Base-by-base conservation (phyloP, 2,329 filamentous ascomycete species). In the Claviceps capensis region DNA sequence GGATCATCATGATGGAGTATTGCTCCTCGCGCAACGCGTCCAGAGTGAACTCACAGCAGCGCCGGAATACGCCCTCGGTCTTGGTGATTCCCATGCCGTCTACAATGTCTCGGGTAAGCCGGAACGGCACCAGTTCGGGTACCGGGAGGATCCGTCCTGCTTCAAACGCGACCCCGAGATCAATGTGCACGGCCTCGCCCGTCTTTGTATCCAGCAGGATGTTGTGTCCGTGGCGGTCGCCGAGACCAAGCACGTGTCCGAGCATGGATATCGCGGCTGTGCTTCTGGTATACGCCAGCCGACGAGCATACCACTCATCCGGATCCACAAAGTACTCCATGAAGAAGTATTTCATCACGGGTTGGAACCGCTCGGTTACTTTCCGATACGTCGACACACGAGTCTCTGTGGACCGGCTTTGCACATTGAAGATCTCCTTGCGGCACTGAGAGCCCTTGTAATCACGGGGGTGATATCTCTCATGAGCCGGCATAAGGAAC, bases 1-100 rank as follows among this genome's bases (percentile, higher is more conserved):
- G 80, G 50, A 98, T 89, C 0, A 93, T 97, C 90, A 96, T 97
- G 70, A 99, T 98, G 45, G 86, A 90, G 65, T 95, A 94, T 13
- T 87, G 87, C 65, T 98, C 93, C 61, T 95, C 86, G n/a, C 93
- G 83, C 38, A 99, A 73, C 1, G 94, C 90, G 56, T 96, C 89
- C 36, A 99, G 79, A 0, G 90, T 97, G 65, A 97, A 97, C 65
- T 99, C 94, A 66, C 93, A 98, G 69, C 91, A 97, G n/a, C 94
- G 82, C 7, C 93, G 81, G 72, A 97, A 98, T 0, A 97, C 89
- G 3, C 93, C 93, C 67, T 99, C 94, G 0, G 90, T 95, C 61
- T 87, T 88, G 2, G 88, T 94, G 58, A 95, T 85, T 30, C 93
- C 93, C 87, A 99, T 96, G 26, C 88, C 94, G 63, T 98, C 94